These are phyloP conservation scores for Hymenochaete sp. DNA, from an alignment of 1,284 basidiomycete genomes.

Conservation along the genomic window DNA sequence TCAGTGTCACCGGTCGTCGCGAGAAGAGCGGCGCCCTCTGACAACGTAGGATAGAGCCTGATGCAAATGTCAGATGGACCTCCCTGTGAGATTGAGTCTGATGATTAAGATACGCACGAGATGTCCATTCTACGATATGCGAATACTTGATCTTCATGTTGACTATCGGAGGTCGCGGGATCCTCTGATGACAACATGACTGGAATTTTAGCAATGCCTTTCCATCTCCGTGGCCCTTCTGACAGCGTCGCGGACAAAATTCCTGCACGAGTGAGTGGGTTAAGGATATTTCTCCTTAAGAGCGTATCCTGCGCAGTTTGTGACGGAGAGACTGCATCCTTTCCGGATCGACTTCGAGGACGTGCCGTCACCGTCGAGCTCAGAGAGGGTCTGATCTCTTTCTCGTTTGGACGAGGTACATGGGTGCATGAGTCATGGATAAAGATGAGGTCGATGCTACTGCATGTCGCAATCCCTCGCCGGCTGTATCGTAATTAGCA, in stretches of 20 bases:
- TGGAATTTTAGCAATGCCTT: conserved; percentile 20
- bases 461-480: conserved; percentile 18
- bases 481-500: conserved; percentile 19
- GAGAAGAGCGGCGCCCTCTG: conserved; percentile 24
- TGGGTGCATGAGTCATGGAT: conserved; percentile 21
- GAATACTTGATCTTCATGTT: too few species aligned
- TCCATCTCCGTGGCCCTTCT: conserved; percentile 17
- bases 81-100: neutral
- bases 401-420: conserved; percentile 14
- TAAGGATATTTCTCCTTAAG: conserved; percentile 17
- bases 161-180: too few species aligned
- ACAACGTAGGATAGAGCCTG: conserved; percentile 24
- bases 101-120: conserved; percentile 11
- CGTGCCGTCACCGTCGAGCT: conserved; percentile 4
- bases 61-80: neutral
- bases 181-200: too few species aligned
- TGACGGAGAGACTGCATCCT: conserved; percentile 15
- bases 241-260: conserved; percentile 17
- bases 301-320: conserved; percentile 14
- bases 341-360: conserved; percentile 2
- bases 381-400: conserved; percentile 10
- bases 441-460: conserved; percentile 22
- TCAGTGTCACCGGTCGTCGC: conserved; percentile 25
- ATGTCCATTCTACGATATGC: conserved; percentile 17
- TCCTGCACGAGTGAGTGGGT: conserved; percentile 16